Base-by-base conservation (phyloP, 2,329 filamentous ascomycete genomes). In the Orbilia javanica region DNA sequence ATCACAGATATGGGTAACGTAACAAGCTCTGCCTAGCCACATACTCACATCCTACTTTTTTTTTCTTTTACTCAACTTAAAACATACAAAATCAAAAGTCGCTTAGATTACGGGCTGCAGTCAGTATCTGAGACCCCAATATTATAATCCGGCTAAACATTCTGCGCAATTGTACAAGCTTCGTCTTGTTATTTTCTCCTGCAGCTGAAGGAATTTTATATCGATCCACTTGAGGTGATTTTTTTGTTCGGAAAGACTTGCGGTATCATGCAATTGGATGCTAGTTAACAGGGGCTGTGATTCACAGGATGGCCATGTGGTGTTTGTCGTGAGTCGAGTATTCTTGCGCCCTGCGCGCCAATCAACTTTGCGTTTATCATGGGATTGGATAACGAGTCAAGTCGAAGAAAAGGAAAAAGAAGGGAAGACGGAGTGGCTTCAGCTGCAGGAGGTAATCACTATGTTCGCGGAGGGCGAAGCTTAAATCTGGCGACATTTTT, bases 81-180 rank as follows among this genome's bases (percentile, higher is more conserved):
- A 53, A 53, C 48, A 36, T n/a, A n/a, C 31, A 34, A 34, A 34
- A 34, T 5, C 31, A 34, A 34, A n/a, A 34, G 11, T 55, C 52
- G 52, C 52, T 55, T 55, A 31, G 52, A 55, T 36, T 55, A 31
- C 25, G 52, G 20, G 25, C 52, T 55, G 52, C 52, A 55, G 52
- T 55, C 3, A 55, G 52, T 55, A 55, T 55, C 48, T 31, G 22
- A 27, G 27, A 53, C 18, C 48, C 42, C 42, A 15, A n/a, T n/a
- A n/a, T n/a, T n/a, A n/a, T n/a, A n/a, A 36, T 36, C 34, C 13
- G 34, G 34, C 34, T 36, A 46, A 20, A n/a, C 18, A 1, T 53
- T 53, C 20, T 27, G 48, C n/a, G n/a, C n/a, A n/a, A n/a, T n/a
- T n/a, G n/a, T n/a, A n/a, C n/a, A n/a, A n/a, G n/a, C n/a, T n/a